Percentiles rank a stretch among this genome's conserved stretches.
Evolutionary conservation across 1,284 basidiomycete genomes (phyloP).

Genomic region (Filobasidium uniguttulatum): DNA sequence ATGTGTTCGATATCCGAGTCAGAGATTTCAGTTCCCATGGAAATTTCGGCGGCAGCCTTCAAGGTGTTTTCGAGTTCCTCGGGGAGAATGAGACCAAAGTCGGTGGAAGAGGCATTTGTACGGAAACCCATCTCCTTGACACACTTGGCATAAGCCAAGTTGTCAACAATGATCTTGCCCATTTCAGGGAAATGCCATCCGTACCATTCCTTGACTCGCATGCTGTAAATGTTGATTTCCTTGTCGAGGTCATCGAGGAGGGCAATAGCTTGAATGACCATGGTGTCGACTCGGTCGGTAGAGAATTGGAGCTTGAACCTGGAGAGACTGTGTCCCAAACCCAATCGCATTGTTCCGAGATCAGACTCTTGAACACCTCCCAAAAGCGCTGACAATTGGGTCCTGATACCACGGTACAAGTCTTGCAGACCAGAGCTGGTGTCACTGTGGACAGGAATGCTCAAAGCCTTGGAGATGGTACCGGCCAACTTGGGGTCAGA

Average conservation of each 20-base stretch:
- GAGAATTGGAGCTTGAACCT: slow-evolving; percentile 99
- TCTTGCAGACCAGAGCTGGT: slow-evolving; percentile 48
- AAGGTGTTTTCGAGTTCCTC: slow-evolving; percentile 85
- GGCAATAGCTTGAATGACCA: slow-evolving; percentile 99
- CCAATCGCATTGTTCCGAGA: slow-evolving; percentile 91
- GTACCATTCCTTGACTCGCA: slow-evolving; percentile 99
- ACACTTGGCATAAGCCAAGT: slow-evolving; percentile 88
- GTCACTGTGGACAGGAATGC: slow-evolving; percentile 68
- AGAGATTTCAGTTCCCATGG: slow-evolving; percentile 98
- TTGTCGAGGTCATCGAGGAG: slow-evolving; percentile 96
- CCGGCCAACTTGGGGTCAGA: slow-evolving; percentile 76
- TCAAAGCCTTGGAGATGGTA: slow-evolving; percentile 84
- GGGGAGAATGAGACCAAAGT: slow-evolving; percentile 78
- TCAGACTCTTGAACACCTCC: slow-evolving; percentile 90
- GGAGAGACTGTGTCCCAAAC: slow-evolving; percentile 90
- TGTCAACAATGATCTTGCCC: slow-evolving; percentile 95
- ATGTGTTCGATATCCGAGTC: slow-evolving; percentile 92
- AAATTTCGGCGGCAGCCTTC: slow-evolving; percentile 85
- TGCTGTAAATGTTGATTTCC: slow-evolving; percentile 98
- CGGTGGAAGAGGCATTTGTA: slow-evolving; percentile 74
- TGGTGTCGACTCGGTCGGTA: slow-evolving; percentile 97
- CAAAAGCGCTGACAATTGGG: slow-evolving; percentile 71
- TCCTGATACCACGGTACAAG: slow-evolving; percentile 89
- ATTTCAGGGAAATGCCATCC: slow-evolving; percentile 99
- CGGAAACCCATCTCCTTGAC: slow-evolving; percentile 87